These are phyloP conservation scores for Gossypium davidsonii DNA, from an alignment of 441 rosid species.

Conservation along the genomic window DNA sequence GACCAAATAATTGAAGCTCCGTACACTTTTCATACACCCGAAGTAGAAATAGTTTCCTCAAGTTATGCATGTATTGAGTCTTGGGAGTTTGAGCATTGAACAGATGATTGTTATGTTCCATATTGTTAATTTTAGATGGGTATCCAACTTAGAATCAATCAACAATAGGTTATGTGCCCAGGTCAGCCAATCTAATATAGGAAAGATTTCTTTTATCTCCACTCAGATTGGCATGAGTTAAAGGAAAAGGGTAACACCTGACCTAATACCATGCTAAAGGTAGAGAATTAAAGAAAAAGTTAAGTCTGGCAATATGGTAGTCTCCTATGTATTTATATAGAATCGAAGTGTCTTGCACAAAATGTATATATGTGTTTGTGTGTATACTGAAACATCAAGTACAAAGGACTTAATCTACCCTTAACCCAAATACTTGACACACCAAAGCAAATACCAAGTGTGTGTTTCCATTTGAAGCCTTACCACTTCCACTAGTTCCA, in stretches of 20 bases:
- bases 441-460: conserved; percentile 1
- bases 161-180: not conserved
- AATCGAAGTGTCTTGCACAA: no score
- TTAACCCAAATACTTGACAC: not conserved
- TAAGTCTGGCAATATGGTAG: not conserved
- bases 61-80: not conserved
- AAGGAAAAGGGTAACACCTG: not conserved
- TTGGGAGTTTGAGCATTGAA: conserved; percentile 1
- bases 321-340: not conserved
- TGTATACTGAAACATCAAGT: not conserved
- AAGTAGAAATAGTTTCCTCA: not conserved
- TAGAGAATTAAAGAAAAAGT: not conserved
- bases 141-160: not conserved
- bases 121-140: not conserved
- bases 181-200: not conserved
- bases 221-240: not conserved
- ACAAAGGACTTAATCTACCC: not conserved
- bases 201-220: not conserved
- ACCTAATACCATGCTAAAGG: not conserved
- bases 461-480: conserved; percentile 21
- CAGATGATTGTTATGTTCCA: not conserved
- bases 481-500: conserved; percentile 95
- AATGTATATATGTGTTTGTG: no score
- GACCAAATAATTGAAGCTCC: not conserved
- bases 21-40: not conserved